Evolutionary conservation across 2,329 filamentous ascomycete genomes (phyloP), one percentile per base, ranked within the genome.

Genomic region (Neofusicoccum cordaticola): DNA sequence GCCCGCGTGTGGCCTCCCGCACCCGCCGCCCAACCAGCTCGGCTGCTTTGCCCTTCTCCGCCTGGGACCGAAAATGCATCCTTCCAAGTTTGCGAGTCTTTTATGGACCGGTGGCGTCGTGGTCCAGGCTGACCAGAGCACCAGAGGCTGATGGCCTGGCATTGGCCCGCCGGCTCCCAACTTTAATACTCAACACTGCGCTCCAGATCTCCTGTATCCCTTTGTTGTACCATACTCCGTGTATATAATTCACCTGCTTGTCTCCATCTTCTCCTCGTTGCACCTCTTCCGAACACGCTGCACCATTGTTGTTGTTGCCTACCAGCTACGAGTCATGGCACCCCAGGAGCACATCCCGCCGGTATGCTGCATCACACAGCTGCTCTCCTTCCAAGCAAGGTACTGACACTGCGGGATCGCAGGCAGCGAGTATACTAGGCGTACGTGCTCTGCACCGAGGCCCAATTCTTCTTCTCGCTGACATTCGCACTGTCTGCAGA

Each of bases 391-490:
- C 6, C 13, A 13, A 53, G n/a, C 56, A 9, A 8, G 39, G 41
- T 42, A 62, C 73, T 77, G 60, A 76, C 63, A 34, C 52, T 3
- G 62, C n/a, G 31, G 52, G 37, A n/a, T 53, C 3, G 51, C 62
- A 78, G 77, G 73, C 75, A 64, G 77, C 77, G 50, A 75, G 74
- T 65, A 68, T 78, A 39, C 73, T 79, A 50, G 77, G 77, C 57
- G 76, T 78, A 72, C 62, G 76, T 69, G 48, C 31, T 48, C n/a
- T 17, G n/a, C 6, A 22, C 53, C 15, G 13, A 31, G 12, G 13
- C 39, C 6, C 37, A 19, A 15, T 9, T 48, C 2, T 31, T 60
- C 19, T 31, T 39, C 22, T n/a, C 17, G 35, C 22, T 57, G 7
- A 51, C 44, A 60, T 50, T 7, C 4, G 48, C 44, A 41, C 34